Conservation (phyloP, 2,329 filamentous ascomycete species). For the Diaporthe longicolla region DNA sequence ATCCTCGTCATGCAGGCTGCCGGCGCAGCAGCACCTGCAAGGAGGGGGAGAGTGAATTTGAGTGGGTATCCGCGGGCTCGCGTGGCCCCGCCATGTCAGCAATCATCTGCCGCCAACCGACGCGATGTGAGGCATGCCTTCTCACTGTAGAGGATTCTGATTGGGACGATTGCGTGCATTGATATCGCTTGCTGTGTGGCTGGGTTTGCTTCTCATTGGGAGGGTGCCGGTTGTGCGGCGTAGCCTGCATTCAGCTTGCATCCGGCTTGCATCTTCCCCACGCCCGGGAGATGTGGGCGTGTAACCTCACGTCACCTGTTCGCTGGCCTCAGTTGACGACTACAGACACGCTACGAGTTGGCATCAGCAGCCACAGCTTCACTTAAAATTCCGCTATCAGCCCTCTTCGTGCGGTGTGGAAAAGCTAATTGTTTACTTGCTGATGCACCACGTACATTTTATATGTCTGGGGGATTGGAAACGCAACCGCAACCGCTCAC, state of each 20-base stretch:
- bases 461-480: no score
- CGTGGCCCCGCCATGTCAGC: background rate
- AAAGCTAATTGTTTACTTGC: no score
- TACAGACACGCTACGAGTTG: background rate
- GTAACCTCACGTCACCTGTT: slow-evolving; percentile 8
- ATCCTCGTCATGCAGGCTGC: slow-evolving; percentile 32
- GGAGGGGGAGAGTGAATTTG: background rate
- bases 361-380: background rate
- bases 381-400: no score
- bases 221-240: slow-evolving; percentile 9
- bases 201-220: slow-evolving; percentile 18
- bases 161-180: slow-evolving; percentile 39
- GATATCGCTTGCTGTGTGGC: slow-evolving; percentile 7
- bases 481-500: no score
- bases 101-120: slow-evolving; percentile 34
- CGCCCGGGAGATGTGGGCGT: slow-evolving; percentile 24
- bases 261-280: slow-evolving; percentile 10
- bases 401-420: no score
- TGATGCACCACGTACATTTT: no score
- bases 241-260: slow-evolving; percentile 18
- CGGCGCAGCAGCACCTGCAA: slow-evolving; percentile 1
- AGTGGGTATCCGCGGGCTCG: background rate
- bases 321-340: background rate
- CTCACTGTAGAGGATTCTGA: background rate
- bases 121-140: background rate